Evolutionary conservation across 2,329 filamentous ascomycete genomes (phyloP).

Genomic region (Venturia carpophila): DNA sequence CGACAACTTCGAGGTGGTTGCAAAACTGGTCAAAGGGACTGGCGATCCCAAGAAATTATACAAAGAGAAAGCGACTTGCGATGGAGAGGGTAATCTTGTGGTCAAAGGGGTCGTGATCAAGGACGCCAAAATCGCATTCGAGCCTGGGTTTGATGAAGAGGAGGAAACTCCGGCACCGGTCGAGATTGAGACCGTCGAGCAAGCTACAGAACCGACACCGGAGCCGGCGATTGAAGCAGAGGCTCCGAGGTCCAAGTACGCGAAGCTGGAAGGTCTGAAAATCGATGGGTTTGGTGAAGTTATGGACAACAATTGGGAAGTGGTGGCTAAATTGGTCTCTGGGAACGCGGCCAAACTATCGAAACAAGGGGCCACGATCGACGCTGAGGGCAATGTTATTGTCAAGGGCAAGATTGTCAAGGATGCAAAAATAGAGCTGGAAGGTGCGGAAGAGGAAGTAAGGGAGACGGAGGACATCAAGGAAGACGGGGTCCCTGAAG

Average conservation of each 20-base stretch:
- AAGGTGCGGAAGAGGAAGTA: conserved; percentile 42
- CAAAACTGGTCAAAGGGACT: conserved; percentile 27
- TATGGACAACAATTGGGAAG: conserved; percentile 41
- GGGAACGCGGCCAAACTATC: conserved; percentile 44
- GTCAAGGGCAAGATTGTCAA: conserved; percentile 42
- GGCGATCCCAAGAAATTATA: conserved; percentile 11
- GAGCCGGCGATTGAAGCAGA: conserved; percentile 43
- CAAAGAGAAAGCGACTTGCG: conserved; percentile 13
- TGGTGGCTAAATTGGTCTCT: conserved; percentile 42
- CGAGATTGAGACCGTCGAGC: conserved; percentile 33
- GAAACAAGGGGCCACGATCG: conserved; percentile 43
- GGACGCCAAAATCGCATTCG: conserved; percentile 26
- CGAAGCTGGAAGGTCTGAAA: conserved; percentile 44
- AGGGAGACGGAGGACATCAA: conserved; percentile 45
- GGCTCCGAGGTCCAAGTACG: conserved; percentile 41
- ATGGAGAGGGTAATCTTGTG: conserved; percentile 14
- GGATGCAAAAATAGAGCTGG: conserved; percentile 34
- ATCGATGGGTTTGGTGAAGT: conserved; percentile 44
- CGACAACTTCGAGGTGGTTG: conserved; percentile 46
- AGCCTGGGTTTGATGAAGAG: conserved; percentile 35
- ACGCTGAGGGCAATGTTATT: conserved; percentile 44
- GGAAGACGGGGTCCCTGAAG: conserved; percentile 30
- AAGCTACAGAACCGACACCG: conserved; percentile 34
- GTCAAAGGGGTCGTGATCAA: conserved; percentile 49
- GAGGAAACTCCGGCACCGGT: conserved; percentile 34